A percentile compares a stretch with the other conserved stretches of the same genome.
Conservation (phyloP, 805 yeast genomes). For the Pichia rugopelliculosa region DNA sequence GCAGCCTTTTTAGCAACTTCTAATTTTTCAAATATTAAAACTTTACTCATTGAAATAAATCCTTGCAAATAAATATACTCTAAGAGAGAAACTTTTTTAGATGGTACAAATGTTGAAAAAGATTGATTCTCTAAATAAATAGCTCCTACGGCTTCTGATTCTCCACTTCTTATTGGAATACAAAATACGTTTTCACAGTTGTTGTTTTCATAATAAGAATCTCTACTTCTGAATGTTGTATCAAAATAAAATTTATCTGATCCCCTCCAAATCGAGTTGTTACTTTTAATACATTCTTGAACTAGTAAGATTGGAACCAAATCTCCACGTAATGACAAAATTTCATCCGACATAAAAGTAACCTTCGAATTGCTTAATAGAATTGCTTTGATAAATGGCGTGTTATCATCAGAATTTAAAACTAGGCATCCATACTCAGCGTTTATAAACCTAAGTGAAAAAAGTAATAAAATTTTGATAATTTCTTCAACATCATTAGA, state of each 20-base stretch:
- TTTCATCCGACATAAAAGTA: conserved; percentile 26
- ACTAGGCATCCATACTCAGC: conserved; percentile 31
- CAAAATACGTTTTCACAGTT: conserved; percentile 33
- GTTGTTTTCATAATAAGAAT: conserved; percentile 33
- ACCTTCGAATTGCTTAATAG: conserved; percentile 25
- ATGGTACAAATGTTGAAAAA: conserved; percentile 21
- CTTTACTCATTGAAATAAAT: conserved; percentile 43
- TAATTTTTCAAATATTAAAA: conserved; percentile 40
- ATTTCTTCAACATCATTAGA: conserved; percentile 34
- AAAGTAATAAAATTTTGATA: conserved; percentile 31
- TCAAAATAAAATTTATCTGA: conserved; percentile 31
- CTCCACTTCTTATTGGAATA: conserved; percentile 36
- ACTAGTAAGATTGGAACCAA: conserved; percentile 37
- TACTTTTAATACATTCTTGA: conserved; percentile 32
- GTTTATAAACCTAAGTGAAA: conserved; percentile 24
- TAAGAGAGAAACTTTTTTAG: conserved; percentile 33
- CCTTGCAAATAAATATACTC: conserved; percentile 43
- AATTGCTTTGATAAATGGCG: conserved; percentile 25
- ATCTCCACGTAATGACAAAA: conserved; percentile 34
- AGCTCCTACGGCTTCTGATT: conserved; percentile 36
- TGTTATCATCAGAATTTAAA: conserved; percentile 23
- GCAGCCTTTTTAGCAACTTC: conserved; percentile 46
- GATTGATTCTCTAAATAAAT: conserved; percentile 35
- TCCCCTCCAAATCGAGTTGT: conserved; percentile 31
- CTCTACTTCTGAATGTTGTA: conserved; percentile 28